Evolutionary conservation across 2,329 filamentous ascomycete species (phyloP).

Genomic region (Zymoseptoria crescenta): DNA sequence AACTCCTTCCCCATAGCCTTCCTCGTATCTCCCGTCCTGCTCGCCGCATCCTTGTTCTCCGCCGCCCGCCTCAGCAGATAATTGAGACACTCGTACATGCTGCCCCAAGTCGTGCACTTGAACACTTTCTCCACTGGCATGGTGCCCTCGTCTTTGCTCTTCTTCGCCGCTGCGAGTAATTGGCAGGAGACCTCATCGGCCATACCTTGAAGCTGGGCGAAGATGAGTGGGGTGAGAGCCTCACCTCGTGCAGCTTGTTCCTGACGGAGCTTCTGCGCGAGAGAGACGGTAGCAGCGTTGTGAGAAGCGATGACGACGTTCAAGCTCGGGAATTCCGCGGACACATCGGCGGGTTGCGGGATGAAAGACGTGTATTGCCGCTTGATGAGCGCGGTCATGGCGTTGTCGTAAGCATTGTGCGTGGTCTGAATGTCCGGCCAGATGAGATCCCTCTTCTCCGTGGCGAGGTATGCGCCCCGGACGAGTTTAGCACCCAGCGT

Average conservation of each 20-base stretch:
- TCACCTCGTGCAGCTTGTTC: constrained; percentile 35
- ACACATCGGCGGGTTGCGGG: constrained; percentile 29
- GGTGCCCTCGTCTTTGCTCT: constrained; percentile 27
- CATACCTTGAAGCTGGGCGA: constrained; percentile 89
- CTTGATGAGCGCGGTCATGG: constrained; percentile 59
- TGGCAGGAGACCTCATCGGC: constrained; percentile 76
- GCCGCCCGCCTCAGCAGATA: constrained; percentile 55
- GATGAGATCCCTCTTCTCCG: constrained; percentile 44
- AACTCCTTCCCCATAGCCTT: constrained; percentile 46
- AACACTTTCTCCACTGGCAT: constrained; percentile 37
- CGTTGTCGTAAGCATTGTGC: constrained; percentile 59
- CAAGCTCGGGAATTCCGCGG: constrained; percentile 35
- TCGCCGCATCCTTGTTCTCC: constrained; percentile 55
- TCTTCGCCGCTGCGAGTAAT: constrained; percentile 41
- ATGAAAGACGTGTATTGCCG: constrained; percentile 54
- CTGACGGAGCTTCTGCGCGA: constrained; percentile 44
- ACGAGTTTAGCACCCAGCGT: constrained; percentile 51
- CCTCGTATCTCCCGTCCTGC: constrained; percentile 46
- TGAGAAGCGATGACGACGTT: constrained; percentile 72
- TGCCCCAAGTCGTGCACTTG: constrained; percentile 52
- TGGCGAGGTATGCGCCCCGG: constrained; percentile 48
- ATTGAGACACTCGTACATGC: constrained; percentile 67
- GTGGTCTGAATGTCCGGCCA: constrained; percentile 48
- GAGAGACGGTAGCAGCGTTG: constrained; percentile 63
- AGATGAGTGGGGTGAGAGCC: constrained; percentile 45